Conservation (phyloP, 164 flowering plant species). For the Annona squamosa region DNA sequence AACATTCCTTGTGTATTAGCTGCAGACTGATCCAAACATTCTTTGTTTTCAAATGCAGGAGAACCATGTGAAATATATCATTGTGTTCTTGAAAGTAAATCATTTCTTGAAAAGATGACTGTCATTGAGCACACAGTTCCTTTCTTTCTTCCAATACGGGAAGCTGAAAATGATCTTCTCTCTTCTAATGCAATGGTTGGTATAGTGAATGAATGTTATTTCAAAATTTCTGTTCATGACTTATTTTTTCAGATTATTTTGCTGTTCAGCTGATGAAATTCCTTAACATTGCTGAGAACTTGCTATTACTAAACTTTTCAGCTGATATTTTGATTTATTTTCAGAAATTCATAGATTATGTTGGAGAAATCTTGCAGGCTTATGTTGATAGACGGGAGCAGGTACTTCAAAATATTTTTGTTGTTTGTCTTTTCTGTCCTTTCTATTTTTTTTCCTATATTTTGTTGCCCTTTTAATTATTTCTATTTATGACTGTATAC, state of each 20-base stretch:
- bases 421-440: neutral
- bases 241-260: neutral
- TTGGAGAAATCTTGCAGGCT: conserved; percentile 89
- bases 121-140: conserved; percentile 96
- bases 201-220: neutral
- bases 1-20: no score
- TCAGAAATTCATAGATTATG: conserved; percentile 91
- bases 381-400: conserved; percentile 96
- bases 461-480: no score
- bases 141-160: conserved; percentile 84
- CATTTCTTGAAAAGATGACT: conserved; percentile 96
- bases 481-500: no score
- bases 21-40: no score
- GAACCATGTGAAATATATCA: conserved; percentile 85
- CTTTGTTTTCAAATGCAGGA: conserved; percentile 34
- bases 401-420: conserved; percentile 32
- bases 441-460: no score
- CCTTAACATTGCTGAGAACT: neutral
- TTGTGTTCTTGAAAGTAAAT: conserved; percentile 93
- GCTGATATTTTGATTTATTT: conserved; percentile 10
- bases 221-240: neutral
- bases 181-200: conserved; percentile 87
- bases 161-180: conserved; percentile 85
- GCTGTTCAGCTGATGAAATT: neutral
- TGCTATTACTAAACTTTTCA: neutral